Evolutionary conservation across 306 rosid species (phyloP).

Genomic region (Trifolium fragiferum): DNA sequence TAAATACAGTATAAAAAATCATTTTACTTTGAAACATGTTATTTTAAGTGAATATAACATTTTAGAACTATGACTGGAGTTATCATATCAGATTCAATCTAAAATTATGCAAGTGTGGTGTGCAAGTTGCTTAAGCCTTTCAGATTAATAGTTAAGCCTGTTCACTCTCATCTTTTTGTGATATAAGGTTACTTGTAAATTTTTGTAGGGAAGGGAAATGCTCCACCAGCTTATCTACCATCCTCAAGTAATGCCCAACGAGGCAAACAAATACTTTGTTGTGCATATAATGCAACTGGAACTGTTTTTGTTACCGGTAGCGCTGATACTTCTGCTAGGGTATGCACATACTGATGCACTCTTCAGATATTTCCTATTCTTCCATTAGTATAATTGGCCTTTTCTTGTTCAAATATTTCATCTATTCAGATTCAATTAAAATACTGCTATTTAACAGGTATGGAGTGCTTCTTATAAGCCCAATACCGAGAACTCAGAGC

Average conservation of each 20-base stretch:
- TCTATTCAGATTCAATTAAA: slow-evolving; percentile 42
- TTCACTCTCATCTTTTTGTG: slow-evolving; percentile 34
- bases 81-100: slow-evolving; percentile 17
- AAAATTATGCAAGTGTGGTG: slow-evolving; percentile 13
- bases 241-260: slow-evolving; percentile 69
- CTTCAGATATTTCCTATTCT: slow-evolving; percentile 41
- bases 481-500: slow-evolving; percentile 59
- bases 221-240: slow-evolving; percentile 55
- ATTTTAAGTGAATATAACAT: slow-evolving; percentile 12
- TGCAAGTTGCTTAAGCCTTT: slow-evolving; percentile 35
- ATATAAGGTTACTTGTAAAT: slow-evolving; percentile 33
- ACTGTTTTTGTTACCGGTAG: slow-evolving; percentile 94
- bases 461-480: slow-evolving; percentile 80
- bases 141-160: slow-evolving; percentile 43
- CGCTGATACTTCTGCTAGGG: slow-evolving; percentile 91
- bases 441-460: slow-evolving; percentile 63
- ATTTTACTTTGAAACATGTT: slow-evolving; percentile 26
- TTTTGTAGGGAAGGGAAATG: slow-evolving; percentile 76
- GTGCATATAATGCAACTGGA: slow-evolving; percentile 88
- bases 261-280: slow-evolving; percentile 80
- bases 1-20: slow-evolving; percentile 4
- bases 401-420: slow-evolving; percentile 40
- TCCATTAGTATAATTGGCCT: slow-evolving; percentile 32
- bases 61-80: slow-evolving; percentile 21
- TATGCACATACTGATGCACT: slow-evolving; percentile 43